These are phyloP conservation scores for Croton setiger DNA, from an alignment of 441 rosid species.

Conservation along the genomic window DNA sequence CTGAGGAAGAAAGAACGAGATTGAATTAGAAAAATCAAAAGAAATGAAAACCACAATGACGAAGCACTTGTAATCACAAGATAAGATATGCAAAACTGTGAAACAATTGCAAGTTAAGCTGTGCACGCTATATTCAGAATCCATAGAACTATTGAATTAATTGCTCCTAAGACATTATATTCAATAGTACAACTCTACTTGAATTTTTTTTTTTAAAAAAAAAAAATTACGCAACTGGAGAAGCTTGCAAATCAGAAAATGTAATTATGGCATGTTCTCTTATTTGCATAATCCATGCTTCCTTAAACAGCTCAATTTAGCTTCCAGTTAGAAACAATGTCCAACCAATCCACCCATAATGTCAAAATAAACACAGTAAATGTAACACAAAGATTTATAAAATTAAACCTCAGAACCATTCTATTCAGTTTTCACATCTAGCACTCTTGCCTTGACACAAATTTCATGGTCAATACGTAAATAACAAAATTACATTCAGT, in stretches of 20 bases:
- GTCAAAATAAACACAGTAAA: not conserved
- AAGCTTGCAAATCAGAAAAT: too few relatives aligned
- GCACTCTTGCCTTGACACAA: not conserved
- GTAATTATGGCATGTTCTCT: too few relatives aligned
- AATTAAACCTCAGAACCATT: not conserved
- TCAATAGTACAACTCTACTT: not conserved
- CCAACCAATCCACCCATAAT: not conserved
- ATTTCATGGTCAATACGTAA: not conserved
- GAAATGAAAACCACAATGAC: not conserved
- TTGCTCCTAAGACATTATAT: not conserved
- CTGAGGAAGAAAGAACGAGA: conserved; percentile 28
- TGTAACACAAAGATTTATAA: not conserved
- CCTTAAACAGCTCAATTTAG: not conserved
- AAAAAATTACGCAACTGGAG: too few relatives aligned
- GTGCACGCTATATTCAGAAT: not conserved
- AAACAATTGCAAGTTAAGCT: not conserved
- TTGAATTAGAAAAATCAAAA: conserved; percentile 4
- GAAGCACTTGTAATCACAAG: not conserved
- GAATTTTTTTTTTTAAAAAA: too few relatives aligned
- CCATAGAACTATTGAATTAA: not conserved
- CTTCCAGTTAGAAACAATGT: not conserved
- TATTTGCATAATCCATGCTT: not conserved
- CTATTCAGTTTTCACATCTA: not conserved
- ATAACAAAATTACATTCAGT: conserved; percentile 1
- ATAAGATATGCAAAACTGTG: conserved; percentile 4